Conservation (phyloP, 129 eudicot species). For the Apium graveolens region DNA sequence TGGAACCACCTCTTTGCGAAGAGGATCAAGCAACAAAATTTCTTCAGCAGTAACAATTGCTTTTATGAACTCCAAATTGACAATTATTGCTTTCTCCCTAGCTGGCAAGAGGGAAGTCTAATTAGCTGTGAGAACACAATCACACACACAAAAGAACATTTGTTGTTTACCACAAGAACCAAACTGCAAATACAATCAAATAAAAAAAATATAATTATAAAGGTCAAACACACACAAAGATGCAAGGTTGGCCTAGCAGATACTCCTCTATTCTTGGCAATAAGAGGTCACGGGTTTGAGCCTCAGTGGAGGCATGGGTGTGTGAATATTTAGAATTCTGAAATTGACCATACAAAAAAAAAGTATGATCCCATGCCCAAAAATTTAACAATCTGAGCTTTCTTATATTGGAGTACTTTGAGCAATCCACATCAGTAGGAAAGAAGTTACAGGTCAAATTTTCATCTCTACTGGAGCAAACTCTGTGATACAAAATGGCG, state of each 20-base stretch:
- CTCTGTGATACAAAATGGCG: neutral
- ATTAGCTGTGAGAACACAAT: neutral
- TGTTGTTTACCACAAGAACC: neutral
- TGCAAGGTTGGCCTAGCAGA: neutral
- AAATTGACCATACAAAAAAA: too few relatives aligned
- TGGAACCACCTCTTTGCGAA: slow-evolving; percentile 90
- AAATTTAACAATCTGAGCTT: neutral
- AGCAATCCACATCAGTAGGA: neutral
- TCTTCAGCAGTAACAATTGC: slow-evolving; percentile 98
- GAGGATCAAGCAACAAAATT: slow-evolving; percentile 94
- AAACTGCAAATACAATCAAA: neutral
- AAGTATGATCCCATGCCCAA: neutral
- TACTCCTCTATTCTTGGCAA: neutral
- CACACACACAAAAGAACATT: neutral
- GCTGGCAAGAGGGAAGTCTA: slow-evolving; percentile 35
- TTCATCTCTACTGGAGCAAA: neutral
- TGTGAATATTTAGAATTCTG: neutral
- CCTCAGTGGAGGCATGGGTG: neutral
- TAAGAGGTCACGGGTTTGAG: neutral
- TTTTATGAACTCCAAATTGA: slow-evolving; percentile 84
- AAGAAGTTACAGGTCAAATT: neutral
- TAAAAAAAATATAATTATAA: neutral
- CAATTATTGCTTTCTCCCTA: slow-evolving; percentile 95
- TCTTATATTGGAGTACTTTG: neutral
- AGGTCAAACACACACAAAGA: neutral